Evolutionary conservation across 768 basidiomycete species (phyloP), one percentile per base, ranked within the genome.

Genomic region (Mycena pura): DNA sequence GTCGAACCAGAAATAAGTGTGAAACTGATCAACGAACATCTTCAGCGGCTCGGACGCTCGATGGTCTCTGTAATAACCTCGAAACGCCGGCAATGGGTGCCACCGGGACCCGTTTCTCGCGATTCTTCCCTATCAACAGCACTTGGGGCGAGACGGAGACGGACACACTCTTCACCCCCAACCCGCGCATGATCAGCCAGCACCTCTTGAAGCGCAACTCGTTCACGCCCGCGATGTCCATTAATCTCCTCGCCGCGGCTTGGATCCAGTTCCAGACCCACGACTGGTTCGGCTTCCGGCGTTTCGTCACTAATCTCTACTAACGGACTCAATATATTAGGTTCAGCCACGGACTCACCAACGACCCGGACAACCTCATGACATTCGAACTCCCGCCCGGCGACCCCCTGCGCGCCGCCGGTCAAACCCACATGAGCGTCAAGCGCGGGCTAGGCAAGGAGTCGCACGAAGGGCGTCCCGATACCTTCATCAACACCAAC

Each of bases 161-260:
- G 46, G 45, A 53, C 25, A 55, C 19, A 3, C 21, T 64, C 38
- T 64, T 54, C 47, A 51, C 45, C 5, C 63, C 63, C 25, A 64
- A 64, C 29, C 57, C 63, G 40, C 63, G 63, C 2, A 39, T 31
- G 6, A 64, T 64, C 11, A 59, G 57, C 43, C 63, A 64, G 34
- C 11, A 64, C 3, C 44, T 64, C 15, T 50, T 64, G 29, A 64
- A 59, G 31, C 57, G 63, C 31, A 43, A 58, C 24, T 17, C 19
- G 6, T 64, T 64, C 36, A 50, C 40, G 24, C 63, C 62, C 13
- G 63, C 63, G 15, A 59, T 45, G 2, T 41, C 45, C 2, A 64
- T 64, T 10, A 64, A 64, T 43, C 27, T 43, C 17, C 57, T 64
- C 6, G 63, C 63, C 0, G 51, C 62, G 25, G 56, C 56, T 4